phyloP scores from a whole-genome alignment of 768 basidiomycete genomes.

The Suillus bovinus region DNA sequence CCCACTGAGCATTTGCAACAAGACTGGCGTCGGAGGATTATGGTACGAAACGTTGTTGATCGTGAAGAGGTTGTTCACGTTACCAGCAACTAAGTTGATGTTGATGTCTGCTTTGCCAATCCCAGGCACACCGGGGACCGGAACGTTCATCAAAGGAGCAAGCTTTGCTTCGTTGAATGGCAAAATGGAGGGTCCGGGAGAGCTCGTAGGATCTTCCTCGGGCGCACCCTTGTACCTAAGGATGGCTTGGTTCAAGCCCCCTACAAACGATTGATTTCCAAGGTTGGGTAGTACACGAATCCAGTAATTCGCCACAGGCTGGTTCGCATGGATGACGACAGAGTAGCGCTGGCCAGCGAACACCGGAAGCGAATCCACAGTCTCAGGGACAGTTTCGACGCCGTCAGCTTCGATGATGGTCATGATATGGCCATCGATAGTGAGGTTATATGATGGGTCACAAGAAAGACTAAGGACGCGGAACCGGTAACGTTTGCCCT shows the following conservation, averaged over 20 bases:
- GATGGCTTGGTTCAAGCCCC: conserved; percentile 40
- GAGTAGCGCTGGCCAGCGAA: conserved; percentile 46
- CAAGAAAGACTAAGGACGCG: conserved; percentile 38
- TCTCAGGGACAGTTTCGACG: conserved; percentile 30
- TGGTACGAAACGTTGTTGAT: conserved; percentile 37
- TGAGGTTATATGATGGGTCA: conserved; percentile 33
- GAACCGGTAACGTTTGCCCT: conserved; percentile 42
- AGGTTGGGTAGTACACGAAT: conserved; percentile 35
- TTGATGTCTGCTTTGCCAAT: conserved; percentile 36
- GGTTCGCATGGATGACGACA: conserved; percentile 38
- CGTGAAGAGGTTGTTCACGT: conserved; percentile 16
- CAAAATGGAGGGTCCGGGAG: conserved; percentile 9
- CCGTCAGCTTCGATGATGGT: conserved; percentile 48
- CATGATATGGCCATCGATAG: conserved; percentile 36
- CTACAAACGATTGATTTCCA: conserved; percentile 33
- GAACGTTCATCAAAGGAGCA: conserved; percentile 28
- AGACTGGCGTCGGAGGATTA: conserved; percentile 48
- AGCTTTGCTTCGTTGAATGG: conserved; percentile 37
- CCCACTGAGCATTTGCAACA: conserved; percentile 61
- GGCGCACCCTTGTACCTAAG: conserved; percentile 41
- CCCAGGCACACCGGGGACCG: conserved; percentile 32
- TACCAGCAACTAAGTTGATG: conserved; percentile 23
- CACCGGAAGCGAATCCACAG: conserved; percentile 43
- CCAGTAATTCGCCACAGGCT: conserved; percentile 44
- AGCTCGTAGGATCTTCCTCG: conserved; percentile 36